Percentiles rank a stretch among this genome's conserved stretches.
phyloP scores from a whole-genome alignment of 768 basidiomycete species.

The Grammothele lineata region DNA sequence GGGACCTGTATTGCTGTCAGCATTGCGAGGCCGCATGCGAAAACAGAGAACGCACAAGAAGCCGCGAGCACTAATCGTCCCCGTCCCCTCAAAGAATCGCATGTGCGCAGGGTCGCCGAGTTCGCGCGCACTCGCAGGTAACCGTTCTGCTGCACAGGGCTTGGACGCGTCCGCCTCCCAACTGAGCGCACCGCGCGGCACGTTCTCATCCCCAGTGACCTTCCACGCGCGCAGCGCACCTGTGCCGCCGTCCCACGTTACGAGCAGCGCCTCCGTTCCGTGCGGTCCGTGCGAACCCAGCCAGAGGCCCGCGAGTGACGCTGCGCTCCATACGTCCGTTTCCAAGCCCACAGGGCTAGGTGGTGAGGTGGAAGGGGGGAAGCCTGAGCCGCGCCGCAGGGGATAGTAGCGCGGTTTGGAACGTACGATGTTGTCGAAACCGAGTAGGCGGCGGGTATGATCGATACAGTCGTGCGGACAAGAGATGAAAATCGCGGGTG shows the following conservation, averaged over 20 bases:
- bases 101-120: no score
- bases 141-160: not conserved
- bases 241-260: slow-evolving; percentile 2
- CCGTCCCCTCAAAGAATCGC: slow-evolving; percentile 6
- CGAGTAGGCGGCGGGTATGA: slow-evolving; percentile 7
- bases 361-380: no score
- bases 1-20: no score
- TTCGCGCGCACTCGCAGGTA: no score
- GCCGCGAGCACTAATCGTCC: slow-evolving; percentile 11
- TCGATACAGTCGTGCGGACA: slow-evolving; percentile 7
- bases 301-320: slow-evolving; percentile 12
- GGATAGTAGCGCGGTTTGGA: slow-evolving; percentile 15
- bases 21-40: no score
- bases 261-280: slow-evolving; percentile 14
- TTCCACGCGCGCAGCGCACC: slow-evolving; percentile 12
- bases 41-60: slow-evolving; percentile 19
- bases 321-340: slow-evolving; percentile 1
- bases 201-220: slow-evolving; percentile 19
- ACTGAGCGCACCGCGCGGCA: slow-evolving; percentile 15
- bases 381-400: slow-evolving; percentile 7
- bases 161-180: slow-evolving; percentile 4
- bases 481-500: slow-evolving; percentile 3
- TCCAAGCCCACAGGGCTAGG: no score
- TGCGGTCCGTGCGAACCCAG: slow-evolving; percentile 16
- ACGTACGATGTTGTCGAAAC: slow-evolving; percentile 7